phyloP scores from a whole-genome alignment of 2,329 filamentous ascomycete species.

The Apiospora arundinis region DNA sequence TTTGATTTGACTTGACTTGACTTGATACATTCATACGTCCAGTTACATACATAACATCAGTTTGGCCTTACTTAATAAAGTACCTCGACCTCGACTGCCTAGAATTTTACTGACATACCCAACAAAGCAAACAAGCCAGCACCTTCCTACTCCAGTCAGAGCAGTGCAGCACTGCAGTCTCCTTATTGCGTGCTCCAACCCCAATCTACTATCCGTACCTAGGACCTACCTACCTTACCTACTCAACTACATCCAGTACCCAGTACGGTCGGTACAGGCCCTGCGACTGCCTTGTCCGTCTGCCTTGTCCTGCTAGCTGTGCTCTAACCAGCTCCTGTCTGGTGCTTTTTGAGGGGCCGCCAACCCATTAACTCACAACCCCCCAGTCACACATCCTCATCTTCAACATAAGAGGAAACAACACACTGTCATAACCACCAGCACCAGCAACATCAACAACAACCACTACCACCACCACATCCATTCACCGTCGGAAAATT shows the following conservation, averaged over 20 bases:
- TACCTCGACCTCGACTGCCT: constrained; percentile 17
- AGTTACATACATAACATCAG: constrained; percentile 14
- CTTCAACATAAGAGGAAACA: constrained; percentile 15
- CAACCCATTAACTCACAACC: not conserved
- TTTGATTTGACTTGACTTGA: not conserved
- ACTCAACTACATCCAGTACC: not conserved
- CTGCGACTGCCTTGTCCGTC: not conserved
- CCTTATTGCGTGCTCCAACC: constrained; percentile 12
- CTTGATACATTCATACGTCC: constrained; percentile 10
- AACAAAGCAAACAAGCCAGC: constrained; percentile 11
- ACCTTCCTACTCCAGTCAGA: constrained; percentile 15
- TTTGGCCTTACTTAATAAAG: not conserved
- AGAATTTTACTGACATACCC: constrained; percentile 16
- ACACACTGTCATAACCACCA: constrained; percentile 10
- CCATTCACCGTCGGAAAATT: constrained; percentile 8
- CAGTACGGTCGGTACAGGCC: not conserved
- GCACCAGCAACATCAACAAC: not conserved
- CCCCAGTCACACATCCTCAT: constrained; percentile 8
- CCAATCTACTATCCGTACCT: not conserved
- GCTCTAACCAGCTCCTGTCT: constrained; percentile 7
- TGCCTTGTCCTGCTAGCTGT: not conserved
- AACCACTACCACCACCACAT: not conserved
- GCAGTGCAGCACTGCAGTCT: not conserved
- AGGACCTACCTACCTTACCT: too few species aligned
- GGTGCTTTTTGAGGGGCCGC: constrained; percentile 8